phyloP scores from a whole-genome alignment of 257 asterid genomes.

The Anisodus tanguticus region DNA sequence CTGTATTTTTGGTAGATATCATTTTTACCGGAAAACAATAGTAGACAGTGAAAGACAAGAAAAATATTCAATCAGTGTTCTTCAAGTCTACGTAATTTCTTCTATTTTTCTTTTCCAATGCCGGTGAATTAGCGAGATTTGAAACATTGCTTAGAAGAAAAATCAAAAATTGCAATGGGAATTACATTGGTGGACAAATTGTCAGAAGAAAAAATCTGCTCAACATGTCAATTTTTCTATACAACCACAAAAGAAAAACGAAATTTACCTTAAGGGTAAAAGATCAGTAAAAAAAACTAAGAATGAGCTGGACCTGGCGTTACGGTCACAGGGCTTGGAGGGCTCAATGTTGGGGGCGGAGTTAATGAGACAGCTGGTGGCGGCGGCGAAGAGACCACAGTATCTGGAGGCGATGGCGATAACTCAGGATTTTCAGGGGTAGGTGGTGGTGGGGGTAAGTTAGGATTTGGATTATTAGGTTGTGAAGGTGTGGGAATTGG shows the following conservation, averaged over 20 bases:
- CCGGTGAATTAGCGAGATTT: too few species aligned
- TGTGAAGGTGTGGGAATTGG: slow-evolving; percentile 17
- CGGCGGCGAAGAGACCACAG: too few species aligned
- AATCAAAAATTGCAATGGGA: neutral
- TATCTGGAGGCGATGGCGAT: slow-evolving; percentile 47
- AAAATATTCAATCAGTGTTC: too few species aligned
- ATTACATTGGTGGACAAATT: neutral
- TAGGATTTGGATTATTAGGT: neutral
- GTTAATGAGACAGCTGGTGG: slow-evolving; percentile 45
- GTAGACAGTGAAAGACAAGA: too few species aligned
- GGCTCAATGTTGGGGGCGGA: slow-evolving; percentile 66
- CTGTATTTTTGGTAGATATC: too few species aligned
- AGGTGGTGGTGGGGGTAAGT: slow-evolving; percentile 39
- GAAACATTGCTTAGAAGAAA: too few species aligned
- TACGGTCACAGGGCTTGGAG: slow-evolving; percentile 60
- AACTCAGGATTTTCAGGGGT: slow-evolving; percentile 44
- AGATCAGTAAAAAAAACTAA: slow-evolving; percentile 28
- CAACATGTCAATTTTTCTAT: slow-evolving; percentile 32
- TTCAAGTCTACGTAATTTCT: too few species aligned
- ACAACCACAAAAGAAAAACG: neutral
- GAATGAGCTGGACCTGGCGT: slow-evolving; percentile 74
- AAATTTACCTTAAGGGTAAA: neutral
- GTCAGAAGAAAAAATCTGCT: neutral
- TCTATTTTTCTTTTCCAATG: too few species aligned
- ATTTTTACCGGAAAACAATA: too few species aligned